Evolutionary conservation across 306 rosid species (phyloP).

Genomic region (Acacia melanoxylon): DNA sequence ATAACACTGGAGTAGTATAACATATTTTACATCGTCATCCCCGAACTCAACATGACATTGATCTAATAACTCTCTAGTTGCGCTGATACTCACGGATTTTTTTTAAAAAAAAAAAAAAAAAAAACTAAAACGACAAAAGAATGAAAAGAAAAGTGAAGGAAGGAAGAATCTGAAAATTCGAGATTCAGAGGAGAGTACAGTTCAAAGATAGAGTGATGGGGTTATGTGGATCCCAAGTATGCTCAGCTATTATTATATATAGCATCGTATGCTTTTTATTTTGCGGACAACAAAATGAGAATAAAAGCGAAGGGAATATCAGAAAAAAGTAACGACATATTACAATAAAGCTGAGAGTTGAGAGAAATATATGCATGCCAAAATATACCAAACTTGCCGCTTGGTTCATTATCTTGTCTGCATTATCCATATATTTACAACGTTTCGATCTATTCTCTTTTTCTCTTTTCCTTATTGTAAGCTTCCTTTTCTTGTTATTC

Average conservation of each 20-base stretch:
- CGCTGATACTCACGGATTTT: neutral
- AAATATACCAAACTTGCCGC: slow-evolving; percentile 49
- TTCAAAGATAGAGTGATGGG: neutral
- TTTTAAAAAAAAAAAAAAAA: too few species aligned
- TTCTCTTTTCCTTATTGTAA: slow-evolving; percentile 2
- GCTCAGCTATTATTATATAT: neutral
- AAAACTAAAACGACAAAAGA: neutral
- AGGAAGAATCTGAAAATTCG: slow-evolving; percentile 8
- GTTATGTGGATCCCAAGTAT: neutral
- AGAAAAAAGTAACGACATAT: neutral
- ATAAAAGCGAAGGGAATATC: neutral
- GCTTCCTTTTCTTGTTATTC: slow-evolving; percentile 13
- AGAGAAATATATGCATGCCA: neutral
- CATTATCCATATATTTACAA: slow-evolving; percentile 21
- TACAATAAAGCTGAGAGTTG: slow-evolving; percentile 3
- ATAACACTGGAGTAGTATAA: too few species aligned
- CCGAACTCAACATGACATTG: neutral
- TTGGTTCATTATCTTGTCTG: slow-evolving; percentile 30
- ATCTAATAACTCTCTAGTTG: neutral
- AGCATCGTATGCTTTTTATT: neutral
- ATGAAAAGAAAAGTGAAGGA: neutral
- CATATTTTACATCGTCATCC: neutral
- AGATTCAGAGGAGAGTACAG: slow-evolving; percentile 4
- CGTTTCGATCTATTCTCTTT: slow-evolving; percentile 49
- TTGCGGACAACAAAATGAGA: neutral